These are phyloP conservation scores for Gremmenia infestans DNA, from an alignment of 2,329 filamentous ascomycete genomes.

Conservation along the genomic window DNA sequence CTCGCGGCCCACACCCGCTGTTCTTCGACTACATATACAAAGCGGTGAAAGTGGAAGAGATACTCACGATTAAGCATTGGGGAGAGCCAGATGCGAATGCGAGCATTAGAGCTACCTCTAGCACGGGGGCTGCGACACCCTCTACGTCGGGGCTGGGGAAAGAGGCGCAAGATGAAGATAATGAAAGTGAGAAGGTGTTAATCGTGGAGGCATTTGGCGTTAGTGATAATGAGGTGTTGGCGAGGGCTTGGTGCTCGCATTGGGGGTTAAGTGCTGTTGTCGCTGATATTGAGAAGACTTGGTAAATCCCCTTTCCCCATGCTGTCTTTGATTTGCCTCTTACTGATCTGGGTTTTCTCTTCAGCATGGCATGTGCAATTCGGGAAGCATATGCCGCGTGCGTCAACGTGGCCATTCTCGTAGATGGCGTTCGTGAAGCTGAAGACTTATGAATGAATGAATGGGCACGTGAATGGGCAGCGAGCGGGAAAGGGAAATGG, in stretches of 20 bases:
- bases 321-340: not conserved
- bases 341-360: conserved; percentile 32
- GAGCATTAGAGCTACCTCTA: not conserved
- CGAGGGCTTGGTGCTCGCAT: conserved; percentile 71
- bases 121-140: not conserved
- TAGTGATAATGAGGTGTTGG: conserved; percentile 70
- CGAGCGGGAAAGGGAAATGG: not conserved
- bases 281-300: conserved; percentile 64
- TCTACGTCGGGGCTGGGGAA: not conserved
- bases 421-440: conserved; percentile 39
- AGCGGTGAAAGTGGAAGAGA: conserved; percentile 55
- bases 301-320: conserved; percentile 24
- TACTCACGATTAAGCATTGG: conserved; percentile 65
- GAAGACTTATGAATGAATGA: conserved; percentile 2
- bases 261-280: conserved; percentile 69
- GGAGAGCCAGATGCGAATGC: conserved; percentile 25
- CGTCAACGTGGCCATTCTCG: conserved; percentile 65
- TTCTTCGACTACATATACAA: conserved; percentile 67
- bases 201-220: conserved; percentile 70
- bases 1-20: conserved; percentile 59
- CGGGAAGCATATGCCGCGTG: conserved; percentile 71
- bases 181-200: conserved; percentile 61
- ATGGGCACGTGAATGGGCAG: not conserved
- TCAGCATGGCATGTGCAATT: conserved; percentile 62
- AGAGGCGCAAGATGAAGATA: conserved; percentile 32